A percentile compares a stretch with the other conserved stretches of the same genome.
Evolutionary conservation across 2,329 filamentous ascomycete species (phyloP).

Genomic region (Emmonsiellopsis sp.): DNA sequence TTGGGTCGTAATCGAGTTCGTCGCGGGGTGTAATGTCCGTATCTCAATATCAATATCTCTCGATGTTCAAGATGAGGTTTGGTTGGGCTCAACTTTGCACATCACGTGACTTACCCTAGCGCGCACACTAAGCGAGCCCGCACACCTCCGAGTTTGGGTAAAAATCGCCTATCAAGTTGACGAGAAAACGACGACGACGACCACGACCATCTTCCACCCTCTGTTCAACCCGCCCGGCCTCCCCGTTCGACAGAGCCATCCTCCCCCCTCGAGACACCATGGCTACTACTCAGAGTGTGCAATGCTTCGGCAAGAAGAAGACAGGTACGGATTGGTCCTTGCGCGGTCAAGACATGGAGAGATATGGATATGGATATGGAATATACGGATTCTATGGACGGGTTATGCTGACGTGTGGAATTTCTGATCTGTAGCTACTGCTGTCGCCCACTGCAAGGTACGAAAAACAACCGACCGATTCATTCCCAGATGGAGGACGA

Average conservation of each 20-base stretch:
- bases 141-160: constrained; percentile 22
- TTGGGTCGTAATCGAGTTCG: background rate
- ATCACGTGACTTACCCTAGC: constrained; percentile 26
- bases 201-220: constrained; percentile 18
- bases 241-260: constrained; percentile 32
- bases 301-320: constrained; percentile 99
- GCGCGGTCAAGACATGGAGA: background rate
- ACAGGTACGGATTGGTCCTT: constrained; percentile 42
- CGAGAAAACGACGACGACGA: constrained; percentile 23
- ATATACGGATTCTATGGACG: constrained; percentile 14
- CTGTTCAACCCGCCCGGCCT: constrained; percentile 18
- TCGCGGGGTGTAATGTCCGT: background rate
- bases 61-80: background rate
- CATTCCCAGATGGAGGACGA: constrained; percentile 4
- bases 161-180: constrained; percentile 8
- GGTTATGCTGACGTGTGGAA: constrained; percentile 4
- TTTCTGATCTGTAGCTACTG: constrained; percentile 51
- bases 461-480: constrained; percentile 23
- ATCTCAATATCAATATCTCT: background rate
- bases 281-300: constrained; percentile 71
- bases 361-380: background rate
- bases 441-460: constrained; percentile 90
- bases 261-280: constrained; percentile 44
- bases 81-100: background rate
- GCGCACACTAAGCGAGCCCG: constrained; percentile 33